Conservation (phyloP, 345 rosid genomes). For the Boechera retrofracta region DNA sequence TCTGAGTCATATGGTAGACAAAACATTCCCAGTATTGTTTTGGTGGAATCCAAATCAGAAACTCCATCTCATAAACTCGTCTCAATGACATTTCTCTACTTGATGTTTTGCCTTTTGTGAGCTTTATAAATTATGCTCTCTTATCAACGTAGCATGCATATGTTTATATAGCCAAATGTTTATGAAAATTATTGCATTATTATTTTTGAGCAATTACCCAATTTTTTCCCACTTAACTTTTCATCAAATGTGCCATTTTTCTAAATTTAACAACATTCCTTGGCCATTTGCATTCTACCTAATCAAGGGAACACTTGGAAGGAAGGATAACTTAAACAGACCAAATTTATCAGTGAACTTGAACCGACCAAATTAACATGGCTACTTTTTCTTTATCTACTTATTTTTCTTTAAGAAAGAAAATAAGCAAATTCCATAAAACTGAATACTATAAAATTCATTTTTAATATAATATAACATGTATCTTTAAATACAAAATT, state of each 20-base stretch:
- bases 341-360: background rate
- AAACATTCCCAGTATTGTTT: background rate
- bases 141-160: background rate
- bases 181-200: background rate
- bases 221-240: background rate
- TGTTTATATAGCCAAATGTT: background rate
- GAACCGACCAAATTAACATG: background rate
- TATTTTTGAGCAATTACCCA: no score
- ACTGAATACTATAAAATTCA: no score
- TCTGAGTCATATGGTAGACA: background rate
- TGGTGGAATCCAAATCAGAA: background rate
- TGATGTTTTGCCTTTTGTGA: background rate
- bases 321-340: background rate
- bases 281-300: background rate
- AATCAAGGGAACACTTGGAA: background rate
- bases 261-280: background rate
- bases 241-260: background rate
- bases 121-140: no score
- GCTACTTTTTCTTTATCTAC: background rate
- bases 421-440: no score
- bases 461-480: no score
- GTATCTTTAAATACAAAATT: no score
- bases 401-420: no score
- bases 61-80: background rate
- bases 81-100: background rate